These are phyloP conservation scores for Populus hybrid DNA, from an alignment of 441 rosid species.

Conservation along the genomic window DNA sequence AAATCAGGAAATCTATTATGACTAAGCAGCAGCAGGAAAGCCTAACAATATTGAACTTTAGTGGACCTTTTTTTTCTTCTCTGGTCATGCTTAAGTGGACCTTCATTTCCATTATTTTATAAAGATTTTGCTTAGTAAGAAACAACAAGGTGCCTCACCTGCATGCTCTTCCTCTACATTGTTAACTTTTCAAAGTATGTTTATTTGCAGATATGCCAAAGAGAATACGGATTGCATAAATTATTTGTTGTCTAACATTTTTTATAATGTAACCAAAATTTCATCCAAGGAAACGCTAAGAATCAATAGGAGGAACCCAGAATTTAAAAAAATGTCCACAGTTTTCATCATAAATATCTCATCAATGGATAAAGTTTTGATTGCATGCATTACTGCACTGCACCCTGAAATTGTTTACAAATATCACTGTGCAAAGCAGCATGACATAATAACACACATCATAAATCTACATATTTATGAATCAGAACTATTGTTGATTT, in stretches of 20 bases:
- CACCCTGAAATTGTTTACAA: not conserved
- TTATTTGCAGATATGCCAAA: not conserved
- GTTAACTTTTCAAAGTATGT: not conserved
- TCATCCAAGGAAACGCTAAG: not conserved
- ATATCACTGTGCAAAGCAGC: not conserved
- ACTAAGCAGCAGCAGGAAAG: conserved; percentile 11
- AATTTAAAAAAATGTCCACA: not conserved
- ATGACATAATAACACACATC: not conserved
- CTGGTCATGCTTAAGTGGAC: not conserved
- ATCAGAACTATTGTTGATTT: not conserved
- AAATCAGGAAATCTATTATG: conserved; percentile 15
- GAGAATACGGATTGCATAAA: not conserved
- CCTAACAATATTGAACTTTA: not conserved
- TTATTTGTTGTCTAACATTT: not conserved
- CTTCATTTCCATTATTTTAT: not conserved
- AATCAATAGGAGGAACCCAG: not conserved
- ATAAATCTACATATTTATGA: not conserved
- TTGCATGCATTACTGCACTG: not conserved
- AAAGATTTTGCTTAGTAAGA: not conserved
- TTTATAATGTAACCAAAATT: not conserved
- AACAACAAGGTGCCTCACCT: not conserved
- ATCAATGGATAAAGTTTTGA: not conserved
- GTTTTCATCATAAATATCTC: not conserved
- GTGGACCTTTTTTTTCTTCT: not conserved
- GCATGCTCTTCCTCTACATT: not conserved